Conservation (phyloP, 1,284 basidiomycete species). For the Ceratobasidium sp. region DNA sequence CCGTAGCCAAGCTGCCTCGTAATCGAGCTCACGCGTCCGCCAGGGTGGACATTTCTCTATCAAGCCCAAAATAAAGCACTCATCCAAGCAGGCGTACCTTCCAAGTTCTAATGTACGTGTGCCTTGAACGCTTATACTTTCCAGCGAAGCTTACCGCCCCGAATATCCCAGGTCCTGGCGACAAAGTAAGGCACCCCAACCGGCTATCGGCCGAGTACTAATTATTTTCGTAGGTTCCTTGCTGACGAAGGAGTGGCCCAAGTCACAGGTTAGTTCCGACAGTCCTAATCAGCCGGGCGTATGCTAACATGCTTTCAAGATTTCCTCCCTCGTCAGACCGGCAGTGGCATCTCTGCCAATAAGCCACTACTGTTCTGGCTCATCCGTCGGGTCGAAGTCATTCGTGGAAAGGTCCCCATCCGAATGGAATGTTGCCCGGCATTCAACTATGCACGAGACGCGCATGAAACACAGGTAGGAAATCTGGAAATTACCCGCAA, state of each 20-base stretch:
- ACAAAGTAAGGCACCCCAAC: slow-evolving; percentile 63
- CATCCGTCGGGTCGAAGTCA: slow-evolving; percentile 81
- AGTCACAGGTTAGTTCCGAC: slow-evolving; percentile 63
- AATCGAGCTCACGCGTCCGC: slow-evolving; percentile 2
- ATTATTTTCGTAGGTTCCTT: slow-evolving; percentile 62
- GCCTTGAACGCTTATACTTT: slow-evolving; percentile 17
- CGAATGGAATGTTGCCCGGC: slow-evolving; percentile 87
- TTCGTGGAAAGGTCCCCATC: slow-evolving; percentile 77
- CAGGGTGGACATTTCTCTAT: slow-evolving; percentile 92
- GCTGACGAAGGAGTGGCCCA: slow-evolving; percentile 78
- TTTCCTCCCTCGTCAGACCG: slow-evolving; percentile 72
- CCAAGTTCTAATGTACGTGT: slow-evolving; percentile 78
- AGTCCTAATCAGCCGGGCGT: background rate
- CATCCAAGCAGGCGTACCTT: slow-evolving; percentile 83
- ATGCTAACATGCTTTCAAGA: slow-evolving; percentile 55
- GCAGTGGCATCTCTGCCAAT: slow-evolving; percentile 47
- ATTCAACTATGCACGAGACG: slow-evolving; percentile 84
- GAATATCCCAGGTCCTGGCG: slow-evolving; percentile 68
- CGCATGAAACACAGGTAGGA: slow-evolving; percentile 65
- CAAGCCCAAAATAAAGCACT: slow-evolving; percentile 67
- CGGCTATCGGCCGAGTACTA: background rate
- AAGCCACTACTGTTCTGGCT: slow-evolving; percentile 83
- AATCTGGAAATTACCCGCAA: background rate
- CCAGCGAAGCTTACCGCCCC: slow-evolving; percentile 3
- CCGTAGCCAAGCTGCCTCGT: background rate